Base-by-base conservation (phyloP, 306 rosid species). In the Cucurbita maxima region DNA sequence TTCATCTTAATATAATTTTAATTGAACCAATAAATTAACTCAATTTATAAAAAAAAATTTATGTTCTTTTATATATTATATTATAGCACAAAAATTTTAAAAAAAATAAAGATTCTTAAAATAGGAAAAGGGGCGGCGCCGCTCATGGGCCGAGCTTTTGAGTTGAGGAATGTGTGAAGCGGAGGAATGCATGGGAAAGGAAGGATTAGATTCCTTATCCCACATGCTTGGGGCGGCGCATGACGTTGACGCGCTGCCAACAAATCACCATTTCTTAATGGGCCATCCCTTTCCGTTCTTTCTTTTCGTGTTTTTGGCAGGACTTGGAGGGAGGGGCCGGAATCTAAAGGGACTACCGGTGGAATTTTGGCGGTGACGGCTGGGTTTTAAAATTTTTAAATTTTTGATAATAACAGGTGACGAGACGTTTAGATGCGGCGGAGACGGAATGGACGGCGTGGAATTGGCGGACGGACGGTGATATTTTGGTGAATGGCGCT, bases 391-490 rank as follows among this genome's bases (percentile, higher is more conserved):
- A 7, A 2, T 64, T 22, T 25, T 25, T 25, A 22, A 22, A 25
- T 1, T 30, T 30, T 30, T 30, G 3, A 30, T 30, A 15, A n/a
- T 20, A 41, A 71, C 67, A 88, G 95, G 96, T 89, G 82, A 89
- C 96, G 8, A 89, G 83, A 89, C 86, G 96, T 62, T 86, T 89
- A 84, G 91, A 89, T 25, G 83, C 91, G 1, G 63, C 77, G 10
- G 91, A 89, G 51, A 15, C 60, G 3, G 76, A 85, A 0, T 89
- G 96, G 96, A 47, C 80, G 12, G 87, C 19, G 2, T 89, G 96
- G 96, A 87, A 89, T 61, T 89, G 96, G 96, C 78, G 86, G 69
- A 83, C 96, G 7, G 96, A 87, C 1, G 91, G 96, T 58, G 96
- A 89, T 34, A 12, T 83, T 20, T 80, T 89, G 89, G 88, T 87